A percentile compares a stretch with the other conserved stretches of the same genome.
These are phyloP conservation scores for Penicillium italicum DNA, from an alignment of 2,329 filamentous ascomycete genomes.

Conservation along the genomic window DNA sequence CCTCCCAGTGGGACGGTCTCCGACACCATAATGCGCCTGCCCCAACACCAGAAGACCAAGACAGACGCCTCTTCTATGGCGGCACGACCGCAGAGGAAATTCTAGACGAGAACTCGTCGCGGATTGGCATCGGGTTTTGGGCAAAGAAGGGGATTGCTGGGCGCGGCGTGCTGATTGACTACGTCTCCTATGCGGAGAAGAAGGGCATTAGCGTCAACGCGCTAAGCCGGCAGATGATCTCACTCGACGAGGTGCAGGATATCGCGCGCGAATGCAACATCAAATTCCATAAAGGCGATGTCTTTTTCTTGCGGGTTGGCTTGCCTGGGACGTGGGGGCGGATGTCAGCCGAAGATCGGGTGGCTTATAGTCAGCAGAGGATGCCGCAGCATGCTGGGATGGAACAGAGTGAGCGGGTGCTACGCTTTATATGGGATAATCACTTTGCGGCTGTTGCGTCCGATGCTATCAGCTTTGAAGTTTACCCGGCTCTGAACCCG, in stretches of 20 bases:
- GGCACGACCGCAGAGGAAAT: constrained; percentile 38
- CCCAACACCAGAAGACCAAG: constrained; percentile 31
- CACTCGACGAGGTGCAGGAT: constrained; percentile 35
- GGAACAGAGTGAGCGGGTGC: constrained; percentile 41
- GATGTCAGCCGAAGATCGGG: constrained; percentile 29
- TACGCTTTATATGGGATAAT: constrained; percentile 59
- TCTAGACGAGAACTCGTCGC: constrained; percentile 28
- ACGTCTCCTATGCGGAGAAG: constrained; percentile 35
- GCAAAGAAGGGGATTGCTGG: constrained; percentile 40
- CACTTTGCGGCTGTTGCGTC: constrained; percentile 58
- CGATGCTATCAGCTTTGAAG: constrained; percentile 58
- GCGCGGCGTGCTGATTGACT: constrained; percentile 42
- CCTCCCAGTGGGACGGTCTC: constrained; percentile 54
- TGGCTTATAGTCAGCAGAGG: constrained; percentile 30
- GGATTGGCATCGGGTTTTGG: constrained; percentile 40
- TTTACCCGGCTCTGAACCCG: constrained; percentile 40
- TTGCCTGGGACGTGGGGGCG: constrained; percentile 34
- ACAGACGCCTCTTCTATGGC: constrained; percentile 36
- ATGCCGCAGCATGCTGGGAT: constrained; percentile 36
- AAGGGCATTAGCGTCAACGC: constrained; percentile 32
- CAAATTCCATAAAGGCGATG: constrained; percentile 36
- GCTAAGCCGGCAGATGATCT: constrained; percentile 32
- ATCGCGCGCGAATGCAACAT: constrained; percentile 37
- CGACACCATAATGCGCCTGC: constrained; percentile 49
- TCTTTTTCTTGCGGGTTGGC: constrained; percentile 40